A percentile compares a stretch with the other conserved stretches of the same genome.
phyloP scores from a whole-genome alignment of 2,329 filamentous ascomycete species.

The Xylaria sp. region DNA sequence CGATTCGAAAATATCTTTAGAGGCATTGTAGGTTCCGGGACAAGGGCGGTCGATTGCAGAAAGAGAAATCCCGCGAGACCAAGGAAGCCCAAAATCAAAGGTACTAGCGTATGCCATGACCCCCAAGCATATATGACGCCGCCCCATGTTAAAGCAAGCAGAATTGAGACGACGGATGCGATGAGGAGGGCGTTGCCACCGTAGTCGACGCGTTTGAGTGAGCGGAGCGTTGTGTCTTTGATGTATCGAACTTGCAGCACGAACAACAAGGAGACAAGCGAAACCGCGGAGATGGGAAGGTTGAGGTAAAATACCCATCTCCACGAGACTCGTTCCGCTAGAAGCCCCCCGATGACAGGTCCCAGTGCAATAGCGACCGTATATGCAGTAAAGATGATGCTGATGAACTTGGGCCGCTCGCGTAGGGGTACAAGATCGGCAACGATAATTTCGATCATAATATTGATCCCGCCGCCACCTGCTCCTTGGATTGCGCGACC shows the following conservation, averaged over 20 bases:
- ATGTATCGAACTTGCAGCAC: background rate
- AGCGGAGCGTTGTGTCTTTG: background rate
- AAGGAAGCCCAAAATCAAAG: background rate
- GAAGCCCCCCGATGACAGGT: background rate
- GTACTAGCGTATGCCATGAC: background rate
- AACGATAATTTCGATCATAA: background rate
- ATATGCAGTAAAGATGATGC: background rate
- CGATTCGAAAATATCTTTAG: background rate
- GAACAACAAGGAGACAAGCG: background rate
- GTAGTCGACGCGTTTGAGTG: background rate
- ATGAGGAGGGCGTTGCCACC: background rate
- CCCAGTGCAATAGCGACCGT: background rate
- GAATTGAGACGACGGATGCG: background rate
- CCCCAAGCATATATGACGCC: background rate
- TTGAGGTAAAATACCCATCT: slow-evolving; percentile 14
- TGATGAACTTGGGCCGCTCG: background rate
- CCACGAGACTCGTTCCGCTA: background rate
- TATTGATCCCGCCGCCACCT: slow-evolving; percentile 36
- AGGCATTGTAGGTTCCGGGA: slow-evolving; percentile 1
- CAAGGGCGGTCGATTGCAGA: background rate
- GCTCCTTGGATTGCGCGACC: slow-evolving; percentile 54
- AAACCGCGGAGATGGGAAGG: background rate
- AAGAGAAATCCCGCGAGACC: background rate
- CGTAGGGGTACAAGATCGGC: background rate
- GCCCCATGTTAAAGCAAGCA: background rate